These are phyloP conservation scores for Paratinospora sagittata DNA, from an alignment of 164 flowering plant genomes.

Conservation along the genomic window DNA sequence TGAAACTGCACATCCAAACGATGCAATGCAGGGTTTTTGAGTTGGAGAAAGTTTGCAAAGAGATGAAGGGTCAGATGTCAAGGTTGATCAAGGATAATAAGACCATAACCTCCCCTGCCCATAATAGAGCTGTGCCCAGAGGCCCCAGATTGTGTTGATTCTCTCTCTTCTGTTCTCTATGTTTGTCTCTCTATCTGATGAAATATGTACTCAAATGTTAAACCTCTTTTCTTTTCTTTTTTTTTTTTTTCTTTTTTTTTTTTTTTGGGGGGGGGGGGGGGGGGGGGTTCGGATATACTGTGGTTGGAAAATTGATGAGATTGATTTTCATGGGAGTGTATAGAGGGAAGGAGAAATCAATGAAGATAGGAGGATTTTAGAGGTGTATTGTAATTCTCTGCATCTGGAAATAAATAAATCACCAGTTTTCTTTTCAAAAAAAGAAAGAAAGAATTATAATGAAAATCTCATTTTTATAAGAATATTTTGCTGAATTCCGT, in stretches of 20 bases:
- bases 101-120: conserved; percentile 10
- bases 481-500: no score
- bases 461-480: neutral
- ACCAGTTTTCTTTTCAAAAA: neutral
- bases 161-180: neutral
- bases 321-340: neutral
- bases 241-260: neutral
- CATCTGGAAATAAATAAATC: neutral
- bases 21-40: conserved; percentile 65
- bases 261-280: neutral
- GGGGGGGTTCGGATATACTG: neutral
- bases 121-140: conserved; percentile 24
- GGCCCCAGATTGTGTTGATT: conserved; percentile 24
- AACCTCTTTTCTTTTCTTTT: no score
- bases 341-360: neutral
- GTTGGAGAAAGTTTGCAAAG: conserved; percentile 49
- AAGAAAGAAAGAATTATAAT: neutral
- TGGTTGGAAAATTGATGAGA: neutral
- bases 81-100: conserved; percentile 29
- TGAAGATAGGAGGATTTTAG: neutral
- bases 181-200: neutral
- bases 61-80: conserved; percentile 57
- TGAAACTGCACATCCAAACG: conserved; percentile 41
- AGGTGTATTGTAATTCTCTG: no score
- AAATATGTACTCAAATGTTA: neutral